These are phyloP conservation scores for Parasitella parasitica DNA, from an alignment of 371 early-diverging fungal genomes.

Conservation along the genomic window DNA sequence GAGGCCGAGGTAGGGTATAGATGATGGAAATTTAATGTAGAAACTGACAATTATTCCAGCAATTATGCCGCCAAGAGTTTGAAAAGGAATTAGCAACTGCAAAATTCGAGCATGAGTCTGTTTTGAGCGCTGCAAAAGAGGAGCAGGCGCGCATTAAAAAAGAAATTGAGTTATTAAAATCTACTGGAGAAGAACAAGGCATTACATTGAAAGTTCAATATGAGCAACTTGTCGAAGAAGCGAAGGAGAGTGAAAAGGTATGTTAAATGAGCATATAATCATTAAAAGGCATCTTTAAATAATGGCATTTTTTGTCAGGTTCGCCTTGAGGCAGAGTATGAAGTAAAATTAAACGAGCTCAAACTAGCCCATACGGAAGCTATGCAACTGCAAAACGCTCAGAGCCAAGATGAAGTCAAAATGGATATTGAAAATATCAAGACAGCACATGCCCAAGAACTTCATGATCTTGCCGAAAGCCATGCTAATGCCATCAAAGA, in stretches of 20 bases:
- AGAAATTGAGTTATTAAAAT: conserved; percentile 8
- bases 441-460: conserved; percentile 11
- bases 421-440: conserved; percentile 14
- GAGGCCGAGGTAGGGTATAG: conserved; percentile 20
- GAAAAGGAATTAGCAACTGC: conserved; percentile 12
- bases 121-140: conserved; percentile 5
- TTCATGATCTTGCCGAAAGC: conserved; percentile 11
- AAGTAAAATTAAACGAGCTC: conserved; percentile 11
- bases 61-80: conserved; percentile 16
- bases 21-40: not conserved
- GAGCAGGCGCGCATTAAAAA: conserved; percentile 18
- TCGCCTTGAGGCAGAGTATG: conserved; percentile 18
- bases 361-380: conserved; percentile 7
- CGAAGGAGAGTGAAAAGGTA: conserved; percentile 19
- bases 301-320: not conserved
- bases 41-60: not conserved
- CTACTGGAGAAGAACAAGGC: conserved; percentile 5
- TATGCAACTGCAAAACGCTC: conserved; percentile 2
- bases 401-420: conserved; percentile 12
- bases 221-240: conserved; percentile 8
- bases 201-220: conserved; percentile 1
- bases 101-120: conserved; percentile 8
- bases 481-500: conserved; percentile 22
- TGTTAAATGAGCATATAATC: not conserved
- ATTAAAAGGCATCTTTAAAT: not conserved